These are phyloP conservation scores for Aspergillus sp. DNA, from an alignment of 2,329 filamentous ascomycete genomes.

Conservation along the genomic window DNA sequence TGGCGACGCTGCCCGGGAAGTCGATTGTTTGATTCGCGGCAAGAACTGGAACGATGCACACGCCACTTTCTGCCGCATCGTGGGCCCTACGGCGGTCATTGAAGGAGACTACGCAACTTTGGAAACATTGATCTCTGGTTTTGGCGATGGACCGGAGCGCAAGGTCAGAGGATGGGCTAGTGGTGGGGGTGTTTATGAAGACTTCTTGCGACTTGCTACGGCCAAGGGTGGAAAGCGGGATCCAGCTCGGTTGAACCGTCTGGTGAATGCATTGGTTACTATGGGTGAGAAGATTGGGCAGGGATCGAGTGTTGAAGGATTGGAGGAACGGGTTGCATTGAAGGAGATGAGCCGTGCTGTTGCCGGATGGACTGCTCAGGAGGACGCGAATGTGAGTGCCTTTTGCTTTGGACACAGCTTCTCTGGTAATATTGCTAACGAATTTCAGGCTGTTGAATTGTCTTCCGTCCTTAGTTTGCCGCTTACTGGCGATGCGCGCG, in stretches of 20 bases:
- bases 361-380: conserved; percentile 57
- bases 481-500: conserved; percentile 64
- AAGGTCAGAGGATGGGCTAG: conserved; percentile 66
- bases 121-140: conserved; percentile 62
- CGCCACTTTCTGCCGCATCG: conserved; percentile 68
- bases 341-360: conserved; percentile 74
- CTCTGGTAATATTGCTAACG: conserved; percentile 4
- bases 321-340: conserved; percentile 64
- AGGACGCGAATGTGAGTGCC: conserved; percentile 51
- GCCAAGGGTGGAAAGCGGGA: conserved; percentile 34
- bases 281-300: conserved; percentile 36
- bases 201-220: conserved; percentile 49
- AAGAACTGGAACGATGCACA: conserved; percentile 74
- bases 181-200: conserved; percentile 73
- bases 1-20: conserved; percentile 63
- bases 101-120: conserved; percentile 70
- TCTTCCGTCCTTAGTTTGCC: conserved; percentile 36
- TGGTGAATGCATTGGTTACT: conserved; percentile 43
- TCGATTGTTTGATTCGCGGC: conserved; percentile 72
- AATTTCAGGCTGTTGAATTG: conserved; percentile 25
- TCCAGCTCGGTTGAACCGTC: conserved; percentile 35
- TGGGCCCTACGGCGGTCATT: conserved; percentile 76
- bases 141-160: conserved; percentile 54
- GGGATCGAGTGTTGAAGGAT: conserved; percentile 47
- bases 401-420: background rate